Evolutionary conservation across 208 protist species (phyloP), one percentile per base, ranked within the genome.

Genomic region (Crithidia expoeki): DNA sequence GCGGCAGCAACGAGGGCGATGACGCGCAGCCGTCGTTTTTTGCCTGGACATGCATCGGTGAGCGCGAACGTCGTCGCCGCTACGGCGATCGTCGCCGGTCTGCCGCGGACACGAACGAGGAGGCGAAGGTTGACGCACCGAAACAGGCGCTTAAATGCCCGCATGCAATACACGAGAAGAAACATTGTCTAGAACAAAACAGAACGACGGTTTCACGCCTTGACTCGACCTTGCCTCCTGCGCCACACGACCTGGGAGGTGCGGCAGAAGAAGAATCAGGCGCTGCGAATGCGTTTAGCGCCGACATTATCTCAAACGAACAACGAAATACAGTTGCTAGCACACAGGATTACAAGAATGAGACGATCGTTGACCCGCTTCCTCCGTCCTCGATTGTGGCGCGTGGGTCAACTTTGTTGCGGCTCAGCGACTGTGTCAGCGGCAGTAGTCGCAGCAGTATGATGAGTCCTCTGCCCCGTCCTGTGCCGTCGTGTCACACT

Each of bases 391-490:
- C 14, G 34, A 21, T 19, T 30, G 28, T 16, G 28, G 30, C 16
- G 0, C 40, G 42, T 19, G 58, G 19, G 16, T 40, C 56, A 2
- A 44, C 17, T 12, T 46, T 19, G 30, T 28, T 42, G 3, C 47
- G 32, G 17, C 49, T 53, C 17, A 42, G 56, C 5, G 55, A 68
- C 16, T 33, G 46, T 21, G 30, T 42, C 7, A 53, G 32, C 5
- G 49, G 56, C 47, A 57, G 11, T 40, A 40, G 46, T 25, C 57
- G 61, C 38, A 50, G 60, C 68, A 74, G 66, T n/a, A 80, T 68
- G 42, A 49, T 79, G 58, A 86, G 77, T 28, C 76, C 76, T 9
- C 33, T 83, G 38, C 76, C 76, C 0, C 72, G 73, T 0, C 76
- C 73, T 19, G 68, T 82, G 57, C 25, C 44, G 5, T 44, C 61